phyloP scores from a whole-genome alignment of 805 yeast species.

The Kuraishia cidri region DNA sequence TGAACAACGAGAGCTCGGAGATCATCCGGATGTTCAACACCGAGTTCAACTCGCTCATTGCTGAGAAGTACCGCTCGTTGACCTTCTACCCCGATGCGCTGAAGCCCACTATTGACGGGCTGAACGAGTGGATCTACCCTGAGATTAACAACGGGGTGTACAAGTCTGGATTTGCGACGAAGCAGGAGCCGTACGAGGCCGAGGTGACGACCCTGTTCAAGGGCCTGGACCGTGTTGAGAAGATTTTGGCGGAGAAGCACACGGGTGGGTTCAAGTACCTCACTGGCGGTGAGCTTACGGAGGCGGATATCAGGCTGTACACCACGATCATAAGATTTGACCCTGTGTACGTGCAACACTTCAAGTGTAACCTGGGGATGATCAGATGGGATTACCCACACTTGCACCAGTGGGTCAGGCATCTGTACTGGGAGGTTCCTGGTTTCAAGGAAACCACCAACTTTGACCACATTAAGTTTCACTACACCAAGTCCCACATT shows the following conservation, averaged over 20 bases:
- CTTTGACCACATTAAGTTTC: conserved; percentile 85
- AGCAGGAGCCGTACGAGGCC: conserved; percentile 71
- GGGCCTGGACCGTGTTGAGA: conserved; percentile 64
- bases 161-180: conserved; percentile 83
- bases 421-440: conserved; percentile 72
- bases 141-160: conserved; percentile 89
- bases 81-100: conserved; percentile 56
- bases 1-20: conserved; percentile 86
- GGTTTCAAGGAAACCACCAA: conserved; percentile 74
- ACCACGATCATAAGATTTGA: conserved; percentile 89
- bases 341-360: conserved; percentile 90
- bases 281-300: conserved; percentile 64
- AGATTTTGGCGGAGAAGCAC: conserved; percentile 38
- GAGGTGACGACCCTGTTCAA: conserved; percentile 57
- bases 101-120: conserved; percentile 54
- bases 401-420: conserved; percentile 71
- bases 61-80: conserved; percentile 34
- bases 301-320: conserved; percentile 82
- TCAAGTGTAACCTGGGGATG: conserved; percentile 82
- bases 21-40: conserved; percentile 77
- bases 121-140: conserved; percentile 78
- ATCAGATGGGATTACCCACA: conserved; percentile 74
- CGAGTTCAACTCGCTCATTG: conserved; percentile 57
- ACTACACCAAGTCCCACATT: conserved; percentile 81
- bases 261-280: conserved; percentile 28